Conservation (phyloP, 2,329 filamentous ascomycete genomes). For the Cladophialophora chaetospira region DNA sequence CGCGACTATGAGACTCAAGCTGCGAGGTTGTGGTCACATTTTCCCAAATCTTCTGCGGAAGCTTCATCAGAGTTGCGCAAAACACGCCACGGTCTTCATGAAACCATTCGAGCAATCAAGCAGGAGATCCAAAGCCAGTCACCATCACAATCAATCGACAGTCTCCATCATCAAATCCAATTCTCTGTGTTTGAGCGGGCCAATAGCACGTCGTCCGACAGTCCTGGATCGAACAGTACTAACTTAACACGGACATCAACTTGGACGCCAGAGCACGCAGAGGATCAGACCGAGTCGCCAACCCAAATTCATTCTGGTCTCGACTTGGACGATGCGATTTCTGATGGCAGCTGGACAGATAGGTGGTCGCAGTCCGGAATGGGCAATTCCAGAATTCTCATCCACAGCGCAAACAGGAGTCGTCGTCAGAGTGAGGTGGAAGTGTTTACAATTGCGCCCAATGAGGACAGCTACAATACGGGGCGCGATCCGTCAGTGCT, state of each 20-base stretch:
- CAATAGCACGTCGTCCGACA: conserved; percentile 48
- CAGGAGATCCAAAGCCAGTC: conserved; percentile 47
- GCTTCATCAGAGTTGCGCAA: conserved; percentile 38
- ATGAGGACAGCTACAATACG: conserved; percentile 14
- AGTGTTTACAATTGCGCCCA: conserved; percentile 31
- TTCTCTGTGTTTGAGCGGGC: conserved; percentile 50
- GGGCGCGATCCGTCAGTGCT: conserved; percentile 18
- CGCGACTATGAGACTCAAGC: conserved; percentile 52
- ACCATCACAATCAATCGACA: conserved; percentile 42
- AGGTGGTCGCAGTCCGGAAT: conserved; percentile 19
- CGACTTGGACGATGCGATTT: conserved; percentile 17
- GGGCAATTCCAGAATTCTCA: conserved; percentile 13
- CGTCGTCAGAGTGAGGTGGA: conserved; percentile 22
- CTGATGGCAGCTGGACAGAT: conserved; percentile 25
- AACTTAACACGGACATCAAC: conserved; percentile 29
- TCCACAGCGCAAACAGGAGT: not conserved
- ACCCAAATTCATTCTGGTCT: conserved; percentile 26
- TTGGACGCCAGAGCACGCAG: conserved; percentile 31
- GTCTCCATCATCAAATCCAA: conserved; percentile 37
- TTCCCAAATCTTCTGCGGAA: conserved; percentile 38
- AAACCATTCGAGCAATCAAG: conserved; percentile 41
- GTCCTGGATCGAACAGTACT: conserved; percentile 38
- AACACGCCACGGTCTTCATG: conserved; percentile 40
- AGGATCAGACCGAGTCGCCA: conserved; percentile 27
- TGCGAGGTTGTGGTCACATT: conserved; percentile 43